Base-by-base conservation (phyloP, 163 green algal genomes). In the Prototheca stagnorum region DNA sequence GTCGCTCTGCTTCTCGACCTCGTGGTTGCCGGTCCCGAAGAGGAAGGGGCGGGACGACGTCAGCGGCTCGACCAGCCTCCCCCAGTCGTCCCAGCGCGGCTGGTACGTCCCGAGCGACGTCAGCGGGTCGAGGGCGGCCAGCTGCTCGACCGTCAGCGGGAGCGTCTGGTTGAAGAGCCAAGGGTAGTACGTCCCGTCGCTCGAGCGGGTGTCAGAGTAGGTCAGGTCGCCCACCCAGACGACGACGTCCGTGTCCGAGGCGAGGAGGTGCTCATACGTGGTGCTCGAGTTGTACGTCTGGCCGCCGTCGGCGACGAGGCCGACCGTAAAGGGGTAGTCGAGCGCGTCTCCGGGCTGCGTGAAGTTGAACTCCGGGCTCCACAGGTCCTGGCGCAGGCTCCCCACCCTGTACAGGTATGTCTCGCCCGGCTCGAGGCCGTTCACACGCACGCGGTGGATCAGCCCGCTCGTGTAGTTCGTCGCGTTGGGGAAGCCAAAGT, bases 271-370 rank as follows among this genome's bases (percentile, higher is more conserved):
- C 26, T 42, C 5, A n/a, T 45, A 40, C 3, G 43, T 51, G 1
- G 19, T 15, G 11, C 20, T 33, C 5, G 42, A 51, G 42, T 59
- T 59, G 42, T 47, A 23, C 14, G 51, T 59, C 51, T 59, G 51
- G 33, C 51, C 51, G 12, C 15, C 42, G 19, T 48, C 42, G 19
- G 8, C 42, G 22, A 59, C 28, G 24, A 48, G 24, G 14, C 42
- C 42, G 9, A 48, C 7, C 4, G 5, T 21, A 9, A 48, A 17
- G 4, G 42, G 42, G 42, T 36, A 48, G 24, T 35, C 5, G 4
- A 6, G n/a, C 4, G 23, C 42, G 22, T 17, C 3, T 14, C n/a
- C 6, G 23, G 24, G 40, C 40, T 16, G 9, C n/a, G 42, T 36
- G 42, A 48, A 48, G 23, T 19, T 36, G 42, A 26, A 36, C 42